phyloP scores from a whole-genome alignment of 352 stramenopile genomes.

The Blastocystis sp. region DNA sequence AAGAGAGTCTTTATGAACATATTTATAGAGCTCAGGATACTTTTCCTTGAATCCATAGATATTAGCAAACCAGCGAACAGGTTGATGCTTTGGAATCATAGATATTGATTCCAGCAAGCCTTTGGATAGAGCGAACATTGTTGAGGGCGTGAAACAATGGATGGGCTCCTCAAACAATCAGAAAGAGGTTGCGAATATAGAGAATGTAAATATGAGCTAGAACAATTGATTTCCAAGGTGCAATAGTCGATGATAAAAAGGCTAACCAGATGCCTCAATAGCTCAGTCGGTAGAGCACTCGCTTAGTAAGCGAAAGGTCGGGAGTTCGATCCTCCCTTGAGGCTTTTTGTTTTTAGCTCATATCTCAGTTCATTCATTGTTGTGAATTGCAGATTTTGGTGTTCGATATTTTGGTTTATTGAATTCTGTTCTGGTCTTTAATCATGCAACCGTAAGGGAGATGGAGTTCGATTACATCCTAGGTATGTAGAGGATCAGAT shows the following conservation, averaged over 20 bases:
- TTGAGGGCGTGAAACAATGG: too few species aligned
- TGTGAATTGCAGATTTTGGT: neutral
- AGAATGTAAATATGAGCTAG: neutral
- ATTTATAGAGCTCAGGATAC: constrained; percentile 33
- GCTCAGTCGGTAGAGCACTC: constrained; percentile 57
- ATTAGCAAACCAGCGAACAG: constrained; percentile 3
- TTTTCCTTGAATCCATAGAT: constrained; percentile 30
- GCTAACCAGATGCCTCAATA: constrained; percentile 27
- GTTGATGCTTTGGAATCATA: neutral
- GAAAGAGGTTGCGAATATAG: neutral
- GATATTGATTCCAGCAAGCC: neutral
- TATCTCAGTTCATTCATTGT: neutral
- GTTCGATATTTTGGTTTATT: neutral
- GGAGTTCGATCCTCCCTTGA: constrained; percentile 57
- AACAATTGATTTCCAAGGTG: neutral
- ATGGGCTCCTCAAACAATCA: too few species aligned
- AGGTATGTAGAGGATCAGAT: neutral
- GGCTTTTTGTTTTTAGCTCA: constrained; percentile 21
- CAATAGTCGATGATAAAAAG: neutral
- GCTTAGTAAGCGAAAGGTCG: constrained; percentile 58
- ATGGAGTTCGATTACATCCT: neutral
- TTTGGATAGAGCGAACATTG: neutral
- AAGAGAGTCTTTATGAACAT: constrained; percentile 14
- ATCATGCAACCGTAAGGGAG: neutral
- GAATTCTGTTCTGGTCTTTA: neutral